Percentiles rank a stretch among this genome's conserved stretches.
These are phyloP conservation scores for Austroboletus olivaceoglutinosus DNA, from an alignment of 1,284 basidiomycete genomes.

Conservation along the genomic window DNA sequence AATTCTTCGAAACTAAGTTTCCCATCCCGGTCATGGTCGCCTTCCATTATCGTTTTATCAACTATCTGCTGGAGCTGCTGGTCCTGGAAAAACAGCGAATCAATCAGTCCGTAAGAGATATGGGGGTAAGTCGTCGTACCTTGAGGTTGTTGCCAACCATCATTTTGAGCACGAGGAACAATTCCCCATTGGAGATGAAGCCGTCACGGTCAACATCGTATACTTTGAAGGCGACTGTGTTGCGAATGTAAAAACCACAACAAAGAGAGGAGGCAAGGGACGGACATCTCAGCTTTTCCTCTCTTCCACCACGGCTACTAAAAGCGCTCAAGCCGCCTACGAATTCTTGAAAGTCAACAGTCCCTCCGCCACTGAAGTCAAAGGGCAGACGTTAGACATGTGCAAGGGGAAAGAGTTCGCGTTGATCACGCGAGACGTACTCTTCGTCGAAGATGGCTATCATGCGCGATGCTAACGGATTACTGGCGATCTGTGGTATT, in stretches of 20 bases:
- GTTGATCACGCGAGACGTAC: slow-evolving; percentile 49
- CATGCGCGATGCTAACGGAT: slow-evolving; percentile 95
- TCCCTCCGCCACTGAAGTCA: slow-evolving; percentile 81
- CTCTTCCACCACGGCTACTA: slow-evolving; percentile 91
- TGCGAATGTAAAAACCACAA: slow-evolving; percentile 11
- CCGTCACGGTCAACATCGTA: slow-evolving; percentile 99
- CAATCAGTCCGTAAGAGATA: not conserved
- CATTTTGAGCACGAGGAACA: slow-evolving; percentile 99
- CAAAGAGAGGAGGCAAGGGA: slow-evolving; percentile 22
- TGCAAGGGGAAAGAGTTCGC: not conserved
- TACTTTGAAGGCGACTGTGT: slow-evolving; percentile 92
- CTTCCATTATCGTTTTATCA: slow-evolving; percentile 99
- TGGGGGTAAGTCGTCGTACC: slow-evolving; percentile 41
- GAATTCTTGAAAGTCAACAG: slow-evolving; percentile 99
- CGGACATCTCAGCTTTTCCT: slow-evolving; percentile 95
- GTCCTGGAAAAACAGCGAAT: slow-evolving; percentile 53
- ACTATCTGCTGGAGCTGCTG: slow-evolving; percentile 99
- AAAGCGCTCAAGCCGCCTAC: slow-evolving; percentile 97
- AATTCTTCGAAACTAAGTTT: slow-evolving; percentile 98
- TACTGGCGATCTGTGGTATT: slow-evolving; percentile 98
- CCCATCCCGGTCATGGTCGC: slow-evolving; percentile 96
- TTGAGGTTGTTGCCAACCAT: slow-evolving; percentile 99
- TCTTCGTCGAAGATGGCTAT: slow-evolving; percentile 99
- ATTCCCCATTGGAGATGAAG: slow-evolving; percentile 97
- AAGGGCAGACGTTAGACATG: not conserved